These are phyloP conservation scores for Coniella lustricola DNA, from an alignment of 2,329 filamentous ascomycete genomes.

Conservation along the genomic window DNA sequence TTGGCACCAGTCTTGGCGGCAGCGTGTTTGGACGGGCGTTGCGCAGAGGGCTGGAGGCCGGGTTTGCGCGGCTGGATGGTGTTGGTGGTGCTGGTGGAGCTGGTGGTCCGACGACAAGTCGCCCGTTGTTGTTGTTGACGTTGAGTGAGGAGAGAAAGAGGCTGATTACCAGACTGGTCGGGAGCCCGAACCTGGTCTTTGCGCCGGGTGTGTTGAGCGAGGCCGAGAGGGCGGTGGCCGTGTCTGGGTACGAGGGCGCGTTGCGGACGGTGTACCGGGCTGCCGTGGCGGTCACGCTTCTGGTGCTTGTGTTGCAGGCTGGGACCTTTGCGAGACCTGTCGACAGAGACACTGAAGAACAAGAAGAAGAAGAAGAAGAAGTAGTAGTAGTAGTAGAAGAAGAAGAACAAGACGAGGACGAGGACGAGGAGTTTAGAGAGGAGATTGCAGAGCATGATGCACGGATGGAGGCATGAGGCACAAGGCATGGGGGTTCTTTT, in stretches of 20 bases:
- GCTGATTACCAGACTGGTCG: slow-evolving; percentile 41
- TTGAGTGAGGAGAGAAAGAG: slow-evolving; percentile 28
- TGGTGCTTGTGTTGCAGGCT: slow-evolving; percentile 41
- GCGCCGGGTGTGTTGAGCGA: slow-evolving; percentile 30
- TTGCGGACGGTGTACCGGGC: slow-evolving; percentile 39
- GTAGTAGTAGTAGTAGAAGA: no score
- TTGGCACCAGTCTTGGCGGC: slow-evolving; percentile 72
- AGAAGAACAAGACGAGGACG: slow-evolving; percentile 31
- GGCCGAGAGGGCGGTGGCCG: slow-evolving; percentile 38
- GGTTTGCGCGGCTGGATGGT: slow-evolving; percentile 46
- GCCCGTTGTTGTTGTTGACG: no score
- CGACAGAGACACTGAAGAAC: no score
- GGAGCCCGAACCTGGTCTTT: slow-evolving; percentile 44
- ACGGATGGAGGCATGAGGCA: slow-evolving; percentile 25
- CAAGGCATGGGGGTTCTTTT: no score
- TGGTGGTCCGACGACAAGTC: no score
- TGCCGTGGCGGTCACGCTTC: slow-evolving; percentile 35
- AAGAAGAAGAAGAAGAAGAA: no score
- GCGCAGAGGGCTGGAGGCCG: slow-evolving; percentile 43
- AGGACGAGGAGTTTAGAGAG: slow-evolving; percentile 38
- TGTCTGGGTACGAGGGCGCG: slow-evolving; percentile 40
- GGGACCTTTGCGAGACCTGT: slow-evolving; percentile 40
- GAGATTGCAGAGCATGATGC: slow-evolving; percentile 26
- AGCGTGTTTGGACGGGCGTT: slow-evolving; percentile 65
- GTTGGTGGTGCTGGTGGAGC: slow-evolving; percentile 15